Percentiles rank a stretch among this genome's conserved stretches.
phyloP scores from a whole-genome alignment of 2,329 filamentous ascomycete genomes.

The Alternaria sp. region DNA sequence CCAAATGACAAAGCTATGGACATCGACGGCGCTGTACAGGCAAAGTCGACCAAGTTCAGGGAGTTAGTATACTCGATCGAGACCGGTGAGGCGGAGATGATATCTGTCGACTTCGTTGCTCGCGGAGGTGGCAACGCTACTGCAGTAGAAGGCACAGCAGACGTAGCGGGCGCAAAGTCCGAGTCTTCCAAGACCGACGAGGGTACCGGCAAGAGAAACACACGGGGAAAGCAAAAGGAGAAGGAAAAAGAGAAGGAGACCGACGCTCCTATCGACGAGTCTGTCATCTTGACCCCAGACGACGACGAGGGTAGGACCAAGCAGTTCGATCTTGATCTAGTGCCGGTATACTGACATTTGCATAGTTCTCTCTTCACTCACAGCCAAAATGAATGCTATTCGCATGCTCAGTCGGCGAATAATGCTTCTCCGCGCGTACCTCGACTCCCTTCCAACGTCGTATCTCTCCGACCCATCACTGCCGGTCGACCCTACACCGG shows the following conservation, averaged over 20 bases:
- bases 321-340: neutral
- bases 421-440: conserved; percentile 69
- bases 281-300: conserved; percentile 61
- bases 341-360: conserved; percentile 15
- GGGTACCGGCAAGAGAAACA: conserved; percentile 58
- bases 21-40: conserved; percentile 70
- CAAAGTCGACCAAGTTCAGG: conserved; percentile 71
- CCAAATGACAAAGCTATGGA: conserved; percentile 53
- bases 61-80: conserved; percentile 88
- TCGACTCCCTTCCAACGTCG: conserved; percentile 74
- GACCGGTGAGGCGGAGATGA: conserved; percentile 97
- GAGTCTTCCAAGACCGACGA: conserved; percentile 47
- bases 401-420: conserved; percentile 81
- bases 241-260: conserved; percentile 53
- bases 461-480: conserved; percentile 62
- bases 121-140: conserved; percentile 83
- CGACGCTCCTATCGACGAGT: conserved; percentile 46
- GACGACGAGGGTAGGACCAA: conserved; percentile 68
- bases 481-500: conserved; percentile 40
- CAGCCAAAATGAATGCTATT: conserved; percentile 88
- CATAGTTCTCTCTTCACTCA: conserved; percentile 71
- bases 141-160: conserved; percentile 54
- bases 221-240: conserved; percentile 61
- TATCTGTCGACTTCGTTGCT: conserved; percentile 92
- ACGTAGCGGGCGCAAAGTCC: conserved; percentile 19